Percentiles rank a stretch among this genome's conserved stretches.
These are phyloP conservation scores for Austroboletus novae-zelandiae DNA, from an alignment of 1,284 basidiomycete species.

Conservation along the genomic window DNA sequence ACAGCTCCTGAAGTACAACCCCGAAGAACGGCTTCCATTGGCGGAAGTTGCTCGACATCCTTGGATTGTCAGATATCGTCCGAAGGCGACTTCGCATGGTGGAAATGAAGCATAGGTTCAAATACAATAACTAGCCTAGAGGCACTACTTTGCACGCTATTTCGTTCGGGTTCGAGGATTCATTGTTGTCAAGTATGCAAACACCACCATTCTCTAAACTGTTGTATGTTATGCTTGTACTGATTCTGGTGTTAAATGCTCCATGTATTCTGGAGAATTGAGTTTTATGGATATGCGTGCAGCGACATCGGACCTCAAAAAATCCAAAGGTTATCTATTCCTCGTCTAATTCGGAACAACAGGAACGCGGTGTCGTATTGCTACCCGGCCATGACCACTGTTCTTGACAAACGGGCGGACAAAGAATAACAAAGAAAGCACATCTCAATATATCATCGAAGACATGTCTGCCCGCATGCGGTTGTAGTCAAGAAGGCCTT, in stretches of 20 bases:
- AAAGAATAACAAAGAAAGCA: neutral
- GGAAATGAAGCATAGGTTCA: conserved; percentile 20
- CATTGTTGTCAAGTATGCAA: too few relatives aligned
- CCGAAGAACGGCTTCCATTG: conserved; percentile 80
- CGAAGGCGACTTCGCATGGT: conserved; percentile 35
- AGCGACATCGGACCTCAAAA: too few relatives aligned
- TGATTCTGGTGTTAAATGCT: too few relatives aligned
- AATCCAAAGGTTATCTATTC: conserved; percentile 14
- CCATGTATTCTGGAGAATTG: too few relatives aligned
- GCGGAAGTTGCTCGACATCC: conserved; percentile 83
- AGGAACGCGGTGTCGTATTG: conserved; percentile 19
- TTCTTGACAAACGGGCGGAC: neutral
- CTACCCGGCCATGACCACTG: conserved; percentile 7
- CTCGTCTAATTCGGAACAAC: conserved; percentile 20
- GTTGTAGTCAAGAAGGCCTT: conserved; percentile 87
- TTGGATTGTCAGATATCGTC: conserved; percentile 85
- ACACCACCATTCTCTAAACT: too few relatives aligned
- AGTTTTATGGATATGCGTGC: too few relatives aligned
- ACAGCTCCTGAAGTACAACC: conserved; percentile 86
- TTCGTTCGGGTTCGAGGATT: too few relatives aligned
- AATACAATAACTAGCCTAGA: neutral
- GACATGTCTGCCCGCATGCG: conserved; percentile 81
- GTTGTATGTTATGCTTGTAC: too few relatives aligned
- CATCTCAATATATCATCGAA: conserved; percentile 63
- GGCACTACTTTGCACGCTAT: conserved; percentile 4